Evolutionary conservation across 352 stramenopile genomes (phyloP), one percentile per base, ranked within the genome.

Genomic region (Pythium coloratum): DNA sequence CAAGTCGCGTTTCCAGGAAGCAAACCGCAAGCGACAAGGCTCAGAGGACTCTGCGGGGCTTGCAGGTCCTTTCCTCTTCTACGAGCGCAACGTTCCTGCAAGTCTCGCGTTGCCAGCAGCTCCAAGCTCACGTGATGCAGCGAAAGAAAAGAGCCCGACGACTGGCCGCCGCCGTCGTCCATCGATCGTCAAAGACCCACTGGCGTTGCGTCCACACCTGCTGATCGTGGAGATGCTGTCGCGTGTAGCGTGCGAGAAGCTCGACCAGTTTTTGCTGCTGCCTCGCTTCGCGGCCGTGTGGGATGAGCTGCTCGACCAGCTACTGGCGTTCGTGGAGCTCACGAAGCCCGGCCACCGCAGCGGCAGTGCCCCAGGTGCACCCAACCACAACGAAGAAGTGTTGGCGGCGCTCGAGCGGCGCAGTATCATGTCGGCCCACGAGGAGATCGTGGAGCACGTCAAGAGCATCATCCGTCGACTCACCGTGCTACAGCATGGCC

Each of bases 381-480:
- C 34, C 8, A 28, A 36, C n/a, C 24, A 51, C n/a, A 65, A 55
- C 32, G 64, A 70, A 38, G 64, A 69, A 30, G 44, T 87, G 40
- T 73, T 89, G 33, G 79, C 75, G 3, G 81, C 82, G n/a, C 57
- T 92, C 13, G 84, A 92, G 33, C 79, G 84, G 14, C 78, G 84
- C 57, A 87, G 77, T 32, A 77, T 89, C 12, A 62, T 88, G 34
- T 86, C 77, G 16, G 77, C 78, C 0, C 84, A 92, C 40, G 84
- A 92, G 49, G 84, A 92, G 59, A 91, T 92, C 57, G 68, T 91
- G 2, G 82, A 90, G 59, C 82, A 92, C 46, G 77, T 78, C 30
- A 83, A 83, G 58, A 81, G 79, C 8, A 80, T 92, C 51, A 71
- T 86, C 9, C 75, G 82, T 24, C 84, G 82, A 8, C 72, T 92